Evolutionary conservation across 208 protist species (phyloP).

Genomic region (Wallacemonas sp.): DNA sequence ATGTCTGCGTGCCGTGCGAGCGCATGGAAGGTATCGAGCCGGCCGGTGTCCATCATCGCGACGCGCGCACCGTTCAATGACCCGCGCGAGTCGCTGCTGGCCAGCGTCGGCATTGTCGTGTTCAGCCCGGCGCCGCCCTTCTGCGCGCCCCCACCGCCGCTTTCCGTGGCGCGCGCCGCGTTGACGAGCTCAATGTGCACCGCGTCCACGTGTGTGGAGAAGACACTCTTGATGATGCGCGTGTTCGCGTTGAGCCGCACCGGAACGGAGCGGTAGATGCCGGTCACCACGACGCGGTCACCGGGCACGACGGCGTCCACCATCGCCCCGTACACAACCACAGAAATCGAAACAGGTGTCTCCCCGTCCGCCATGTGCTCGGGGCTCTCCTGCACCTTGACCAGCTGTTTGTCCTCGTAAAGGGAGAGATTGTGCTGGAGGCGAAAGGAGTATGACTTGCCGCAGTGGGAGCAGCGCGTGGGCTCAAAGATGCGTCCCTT

Average conservation of each 20-base stretch:
- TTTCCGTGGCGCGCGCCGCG: slow-evolving; percentile 17
- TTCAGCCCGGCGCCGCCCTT: neutral
- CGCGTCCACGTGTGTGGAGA: slow-evolving; percentile 97
- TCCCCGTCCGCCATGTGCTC: slow-evolving; percentile 98
- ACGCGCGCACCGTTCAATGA: slow-evolving; percentile 3
- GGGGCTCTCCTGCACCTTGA: slow-evolving; percentile 98
- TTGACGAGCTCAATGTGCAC: slow-evolving; percentile 95
- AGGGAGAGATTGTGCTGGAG: slow-evolving; percentile 96
- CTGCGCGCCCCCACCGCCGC: neutral
- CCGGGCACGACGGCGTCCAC: slow-evolving; percentile 97
- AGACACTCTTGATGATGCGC: slow-evolving; percentile 93
- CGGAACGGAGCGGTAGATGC: slow-evolving; percentile 96
- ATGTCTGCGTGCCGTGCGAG: slow-evolving; percentile 91
- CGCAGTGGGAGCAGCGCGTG: slow-evolving; percentile 91
- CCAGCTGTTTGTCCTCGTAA: slow-evolving; percentile 96
- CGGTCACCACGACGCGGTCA: slow-evolving; percentile 97
- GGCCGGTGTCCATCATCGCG: slow-evolving; percentile 44
- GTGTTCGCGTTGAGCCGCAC: slow-evolving; percentile 94
- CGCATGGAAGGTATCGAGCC: slow-evolving; percentile 72
- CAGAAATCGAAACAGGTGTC: slow-evolving; percentile 97
- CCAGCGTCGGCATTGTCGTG: slow-evolving; percentile 2
- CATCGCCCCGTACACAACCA: slow-evolving; percentile 94
- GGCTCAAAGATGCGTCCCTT: slow-evolving; percentile 96
- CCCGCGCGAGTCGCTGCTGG: slow-evolving; percentile 7
- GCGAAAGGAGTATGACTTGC: slow-evolving; percentile 78